Conservation (phyloP, 345 rosid genomes). For the Noccaea bulbosa region DNA sequence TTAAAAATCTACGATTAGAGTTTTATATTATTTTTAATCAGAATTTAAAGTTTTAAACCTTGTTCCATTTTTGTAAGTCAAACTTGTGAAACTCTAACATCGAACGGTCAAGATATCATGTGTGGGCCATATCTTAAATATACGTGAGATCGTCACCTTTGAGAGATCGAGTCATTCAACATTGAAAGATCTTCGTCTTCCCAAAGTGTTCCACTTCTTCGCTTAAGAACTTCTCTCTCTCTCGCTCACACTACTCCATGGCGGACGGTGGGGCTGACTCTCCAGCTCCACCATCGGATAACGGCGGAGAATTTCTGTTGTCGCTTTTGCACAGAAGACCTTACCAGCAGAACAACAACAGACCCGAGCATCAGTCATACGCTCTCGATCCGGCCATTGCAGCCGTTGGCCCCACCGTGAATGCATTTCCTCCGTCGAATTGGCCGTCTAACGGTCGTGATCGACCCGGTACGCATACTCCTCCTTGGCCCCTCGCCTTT, state of each 20-base stretch:
- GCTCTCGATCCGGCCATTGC: conserved; percentile 85
- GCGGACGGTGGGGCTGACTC: conserved; percentile 60
- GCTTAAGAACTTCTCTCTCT: neutral
- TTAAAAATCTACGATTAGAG: no score
- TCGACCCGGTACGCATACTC: conserved; percentile 39
- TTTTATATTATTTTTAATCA: no score
- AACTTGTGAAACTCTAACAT: neutral
- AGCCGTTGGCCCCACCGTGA: conserved; percentile 66
- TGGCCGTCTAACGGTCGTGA: conserved; percentile 56
- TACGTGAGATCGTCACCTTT: conserved; percentile 20
- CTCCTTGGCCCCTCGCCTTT: conserved; percentile 49
- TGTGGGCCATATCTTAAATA: neutral
- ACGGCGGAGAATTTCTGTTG: conserved; percentile 79
- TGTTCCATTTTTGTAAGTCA: neutral
- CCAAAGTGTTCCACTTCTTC: conserved; percentile 16
- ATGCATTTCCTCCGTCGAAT: conserved; percentile 40
- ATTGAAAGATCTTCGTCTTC: conserved; percentile 30
- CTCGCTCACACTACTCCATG: conserved; percentile 46
- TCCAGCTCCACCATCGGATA: conserved; percentile 50
- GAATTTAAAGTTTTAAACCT: no score
- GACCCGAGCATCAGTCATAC: conserved; percentile 33
- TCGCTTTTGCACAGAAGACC: conserved; percentile 72
- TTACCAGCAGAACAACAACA: conserved; percentile 39
- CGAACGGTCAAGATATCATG: conserved; percentile 15
- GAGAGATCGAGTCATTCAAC: conserved; percentile 10